Percentiles rank a stretch among this genome's conserved stretches.
phyloP scores from a whole-genome alignment of 2,329 filamentous ascomycete genomes.

The Aspergillus sp. region DNA sequence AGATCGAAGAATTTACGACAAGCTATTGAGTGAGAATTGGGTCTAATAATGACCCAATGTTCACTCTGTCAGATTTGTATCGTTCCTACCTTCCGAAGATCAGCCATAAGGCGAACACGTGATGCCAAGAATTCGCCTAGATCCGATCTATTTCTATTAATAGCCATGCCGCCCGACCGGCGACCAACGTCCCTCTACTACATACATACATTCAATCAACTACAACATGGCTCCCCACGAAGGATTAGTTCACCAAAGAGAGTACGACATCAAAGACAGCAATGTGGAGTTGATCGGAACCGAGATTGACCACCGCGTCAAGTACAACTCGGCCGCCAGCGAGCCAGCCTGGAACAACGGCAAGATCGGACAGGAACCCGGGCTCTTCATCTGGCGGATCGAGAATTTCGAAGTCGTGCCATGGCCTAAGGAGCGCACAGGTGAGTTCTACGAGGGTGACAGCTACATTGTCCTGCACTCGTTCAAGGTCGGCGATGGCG shows the following conservation, averaged over 20 bases:
- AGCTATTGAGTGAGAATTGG: too few species aligned
- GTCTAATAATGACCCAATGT: too few species aligned
- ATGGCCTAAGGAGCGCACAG: conserved; percentile 52
- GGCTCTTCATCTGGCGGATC: conserved; percentile 59
- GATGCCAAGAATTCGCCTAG: too few species aligned
- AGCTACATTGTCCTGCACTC: conserved; percentile 61
- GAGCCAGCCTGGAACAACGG: conserved; percentile 63
- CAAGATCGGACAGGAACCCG: conserved; percentile 46
- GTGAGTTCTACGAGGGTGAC: conserved; percentile 61
- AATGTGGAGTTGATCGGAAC: conserved; percentile 61
- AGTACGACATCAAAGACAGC: conserved; percentile 62
- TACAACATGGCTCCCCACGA: conserved; percentile 54
- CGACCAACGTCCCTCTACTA: background rate
- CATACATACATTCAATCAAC: background rate
- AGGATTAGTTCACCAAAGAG: conserved; percentile 55
- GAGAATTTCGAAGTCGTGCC: conserved; percentile 59
- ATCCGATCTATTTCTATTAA: too few species aligned
- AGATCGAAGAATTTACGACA: too few species aligned
- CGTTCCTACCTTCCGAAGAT: too few species aligned
- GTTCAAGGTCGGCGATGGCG: conserved; percentile 44
- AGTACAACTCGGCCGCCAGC: conserved; percentile 57
- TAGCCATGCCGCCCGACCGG: too few species aligned
- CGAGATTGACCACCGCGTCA: conserved; percentile 60
- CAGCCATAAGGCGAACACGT: too few species aligned
- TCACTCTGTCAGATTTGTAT: too few species aligned